Percentiles rank a stretch among this genome's conserved stretches.
phyloP scores from a whole-genome alignment of 2,329 filamentous ascomycete genomes.

The Bipolaris gigantea region DNA sequence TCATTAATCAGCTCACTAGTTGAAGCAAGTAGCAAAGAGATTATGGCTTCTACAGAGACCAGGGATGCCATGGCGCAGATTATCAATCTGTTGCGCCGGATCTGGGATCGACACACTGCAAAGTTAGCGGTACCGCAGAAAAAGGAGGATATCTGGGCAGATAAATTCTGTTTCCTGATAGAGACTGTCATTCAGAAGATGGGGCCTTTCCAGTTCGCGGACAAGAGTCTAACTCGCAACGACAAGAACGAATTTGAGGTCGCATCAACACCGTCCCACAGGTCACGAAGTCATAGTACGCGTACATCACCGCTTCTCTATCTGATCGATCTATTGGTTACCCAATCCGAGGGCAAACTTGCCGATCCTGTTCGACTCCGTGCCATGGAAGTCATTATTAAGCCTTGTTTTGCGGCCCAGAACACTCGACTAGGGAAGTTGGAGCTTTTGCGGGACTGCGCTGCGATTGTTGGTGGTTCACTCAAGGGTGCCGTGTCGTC shows the following conservation, averaged over 20 bases:
- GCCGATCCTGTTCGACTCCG: slow-evolving; percentile 44
- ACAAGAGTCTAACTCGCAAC: slow-evolving; percentile 54
- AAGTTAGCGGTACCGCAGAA: slow-evolving; percentile 38
- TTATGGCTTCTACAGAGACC: slow-evolving; percentile 83
- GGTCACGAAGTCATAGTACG: slow-evolving; percentile 51
- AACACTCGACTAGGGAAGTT: slow-evolving; percentile 42
- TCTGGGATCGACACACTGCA: slow-evolving; percentile 64
- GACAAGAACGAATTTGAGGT: slow-evolving; percentile 65
- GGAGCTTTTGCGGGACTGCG: slow-evolving; percentile 45
- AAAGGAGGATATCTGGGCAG: slow-evolving; percentile 49
- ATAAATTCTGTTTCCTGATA: slow-evolving; percentile 56
- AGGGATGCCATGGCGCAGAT: slow-evolving; percentile 75
- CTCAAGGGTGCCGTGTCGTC: slow-evolving; percentile 21
- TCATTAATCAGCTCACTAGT: slow-evolving; percentile 65
- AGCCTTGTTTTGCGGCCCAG: slow-evolving; percentile 58
- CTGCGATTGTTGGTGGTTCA: slow-evolving; percentile 25
- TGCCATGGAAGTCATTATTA: slow-evolving; percentile 54
- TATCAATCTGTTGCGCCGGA: slow-evolving; percentile 66
- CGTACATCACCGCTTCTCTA: slow-evolving; percentile 66
- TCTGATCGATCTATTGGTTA: slow-evolving; percentile 64
- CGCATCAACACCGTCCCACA: slow-evolving; percentile 67
- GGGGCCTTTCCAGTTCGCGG: slow-evolving; percentile 54
- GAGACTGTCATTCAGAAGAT: slow-evolving; percentile 55
- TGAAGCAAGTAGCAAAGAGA: slow-evolving; percentile 76
- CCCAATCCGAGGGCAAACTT: slow-evolving; percentile 43